Base-by-base conservation (phyloP, 495 filamentous ascomycete genomes). In the Xylaria curta region DNA sequence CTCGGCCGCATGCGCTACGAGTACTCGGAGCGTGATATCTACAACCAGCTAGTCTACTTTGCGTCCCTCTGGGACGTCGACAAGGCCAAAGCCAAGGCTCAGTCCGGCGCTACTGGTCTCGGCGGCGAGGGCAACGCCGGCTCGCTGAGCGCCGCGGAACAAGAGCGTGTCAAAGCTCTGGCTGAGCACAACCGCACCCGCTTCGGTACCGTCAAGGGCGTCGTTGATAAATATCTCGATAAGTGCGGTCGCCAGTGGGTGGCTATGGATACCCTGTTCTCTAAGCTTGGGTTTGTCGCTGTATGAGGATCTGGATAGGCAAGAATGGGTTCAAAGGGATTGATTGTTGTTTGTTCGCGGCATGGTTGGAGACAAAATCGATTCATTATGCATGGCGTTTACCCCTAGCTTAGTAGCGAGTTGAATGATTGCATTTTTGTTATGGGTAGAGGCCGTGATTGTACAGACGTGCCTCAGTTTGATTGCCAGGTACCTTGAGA, bases 191-290 rank as follows among this genome's bases (percentile, higher is more conserved):
- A 98, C 79, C 83, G 91, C 40, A 84, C 83, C 44, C 81, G 94
- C 76, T 98, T 98, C 79, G 88, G 76, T 21, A 93, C 92, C 9
- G 83, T 94, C 59, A 90, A 87, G 82, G 87, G 85, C 1, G 90
- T 93, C n/a, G 94, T 97, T 13, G 93, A 94, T 71, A 90, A 81
- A 78, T 97, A 98, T 83, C 81, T 99, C 81, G 93, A 93, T 78
- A 96, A 94, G 85, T 97, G 94, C 85, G 96, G 97, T 44, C 85
- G 94, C 79, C 92, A 92, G 82, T 98, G 94, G 94, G 96, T 99
- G 67, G 93, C 93, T 69, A 99, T 98, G 96, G 94, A 95, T 81
- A 89, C 85, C 78, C 83, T 99, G 71, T 99, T 98, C 80, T 81
- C 81, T 3, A 88, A 87, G 80, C 61, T 89, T 19, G 87, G 87